Percentiles rank a stretch among this genome's conserved stretches.
Evolutionary conservation across 163 green algal species (phyloP).

Genomic region (Scenedesmus sp.): DNA sequence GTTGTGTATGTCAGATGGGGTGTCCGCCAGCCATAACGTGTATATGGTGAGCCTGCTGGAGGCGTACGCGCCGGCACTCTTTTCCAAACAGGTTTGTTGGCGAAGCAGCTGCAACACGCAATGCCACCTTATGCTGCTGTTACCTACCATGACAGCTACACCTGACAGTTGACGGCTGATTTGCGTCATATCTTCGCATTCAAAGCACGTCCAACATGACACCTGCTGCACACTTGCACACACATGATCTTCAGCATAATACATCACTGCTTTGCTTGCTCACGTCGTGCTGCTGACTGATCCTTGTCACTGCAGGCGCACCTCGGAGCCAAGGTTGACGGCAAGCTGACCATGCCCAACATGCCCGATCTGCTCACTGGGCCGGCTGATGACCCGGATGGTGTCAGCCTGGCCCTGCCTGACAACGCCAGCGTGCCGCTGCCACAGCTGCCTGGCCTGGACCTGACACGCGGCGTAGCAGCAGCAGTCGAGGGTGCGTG

Average conservation of each 20-base stretch:
- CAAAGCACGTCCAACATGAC: not conserved
- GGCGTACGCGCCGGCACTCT: no score
- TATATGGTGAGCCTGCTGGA: no score
- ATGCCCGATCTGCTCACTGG: constrained; percentile 50
- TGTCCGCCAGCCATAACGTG: no score
- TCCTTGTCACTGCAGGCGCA: constrained; percentile 20
- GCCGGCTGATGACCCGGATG: constrained; percentile 55
- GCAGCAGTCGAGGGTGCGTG: constrained; percentile 60
- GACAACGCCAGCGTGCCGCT: constrained; percentile 67
- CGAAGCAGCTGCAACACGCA: no score
- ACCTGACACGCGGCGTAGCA: constrained; percentile 62
- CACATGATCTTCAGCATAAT: not conserved
- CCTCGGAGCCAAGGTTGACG: constrained; percentile 42
- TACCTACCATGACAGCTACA: no score
- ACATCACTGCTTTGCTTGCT: not conserved
- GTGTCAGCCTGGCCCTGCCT: constrained; percentile 63
- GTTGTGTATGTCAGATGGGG: no score
- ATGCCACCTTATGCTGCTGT: no score
- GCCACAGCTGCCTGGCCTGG: constrained; percentile 57
- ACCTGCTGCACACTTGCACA: not conserved
- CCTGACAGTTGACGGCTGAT: no score
- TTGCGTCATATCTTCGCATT: no score
- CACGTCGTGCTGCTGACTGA: not conserved
- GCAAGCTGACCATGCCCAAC: constrained; percentile 52
- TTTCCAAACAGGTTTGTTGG: no score